Evolutionary conservation across 371 early-diverging fungal species (phyloP).

Genomic region (Edhazardia aedis): DNA sequence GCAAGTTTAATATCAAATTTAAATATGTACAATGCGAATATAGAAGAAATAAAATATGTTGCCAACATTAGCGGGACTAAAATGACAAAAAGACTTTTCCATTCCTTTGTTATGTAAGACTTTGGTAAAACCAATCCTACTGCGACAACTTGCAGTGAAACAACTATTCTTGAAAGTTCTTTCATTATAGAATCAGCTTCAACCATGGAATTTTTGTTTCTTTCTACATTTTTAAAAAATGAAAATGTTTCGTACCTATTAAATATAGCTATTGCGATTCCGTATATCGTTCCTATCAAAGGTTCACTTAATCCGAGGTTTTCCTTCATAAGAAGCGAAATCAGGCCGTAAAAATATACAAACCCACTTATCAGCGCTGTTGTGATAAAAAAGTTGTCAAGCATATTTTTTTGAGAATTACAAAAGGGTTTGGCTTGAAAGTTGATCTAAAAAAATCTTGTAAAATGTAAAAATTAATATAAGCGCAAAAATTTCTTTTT

Average conservation of each 20-base stretch:
- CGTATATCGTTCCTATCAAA: slow-evolving; percentile 60
- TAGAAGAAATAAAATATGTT: slow-evolving; percentile 61
- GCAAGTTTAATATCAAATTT: slow-evolving; percentile 2
- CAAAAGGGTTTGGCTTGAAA: too few relatives aligned
- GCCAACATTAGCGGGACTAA: slow-evolving; percentile 59
- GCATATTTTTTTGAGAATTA: too few relatives aligned
- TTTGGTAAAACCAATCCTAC: slow-evolving; percentile 38
- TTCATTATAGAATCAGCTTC: slow-evolving; percentile 22
- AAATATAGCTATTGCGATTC: slow-evolving; percentile 62
- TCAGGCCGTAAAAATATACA: slow-evolving; percentile 58
- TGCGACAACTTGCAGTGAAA: slow-evolving; percentile 43
- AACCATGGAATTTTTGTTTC: slow-evolving; percentile 14
- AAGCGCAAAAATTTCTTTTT: too few relatives aligned
- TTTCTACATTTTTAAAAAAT: neutral
- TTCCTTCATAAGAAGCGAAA: slow-evolving; percentile 70
- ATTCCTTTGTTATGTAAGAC: slow-evolving; percentile 36
- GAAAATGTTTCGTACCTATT: slow-evolving; percentile 54
- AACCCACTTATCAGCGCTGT: slow-evolving; percentile 29
- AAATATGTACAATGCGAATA: slow-evolving; percentile 50
- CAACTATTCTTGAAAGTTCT: slow-evolving; percentile 38
- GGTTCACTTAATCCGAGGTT: slow-evolving; percentile 66
- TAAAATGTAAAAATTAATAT: too few relatives aligned
- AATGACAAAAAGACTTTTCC: slow-evolving; percentile 53
- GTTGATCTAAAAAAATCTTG: too few relatives aligned
- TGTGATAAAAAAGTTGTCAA: too few relatives aligned